A percentile compares a stretch with the other conserved stretches of the same genome.
Conservation (phyloP, 352 stramenopile species). For the Phytophthora ohioensis region DNA sequence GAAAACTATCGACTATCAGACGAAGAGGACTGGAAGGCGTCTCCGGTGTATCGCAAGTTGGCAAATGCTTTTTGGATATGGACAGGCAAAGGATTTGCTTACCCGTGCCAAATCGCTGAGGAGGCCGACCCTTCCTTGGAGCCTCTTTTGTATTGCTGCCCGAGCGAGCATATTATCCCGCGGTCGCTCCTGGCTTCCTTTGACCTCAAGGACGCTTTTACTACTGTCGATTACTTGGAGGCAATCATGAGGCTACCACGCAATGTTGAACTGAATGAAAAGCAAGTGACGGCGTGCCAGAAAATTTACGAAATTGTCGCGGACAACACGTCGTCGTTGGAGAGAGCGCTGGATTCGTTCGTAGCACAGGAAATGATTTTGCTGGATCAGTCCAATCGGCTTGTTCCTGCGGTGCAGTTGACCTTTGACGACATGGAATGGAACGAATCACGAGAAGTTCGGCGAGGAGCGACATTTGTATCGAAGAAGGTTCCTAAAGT, state of each 20-base stretch:
- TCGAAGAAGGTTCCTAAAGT: slow-evolving; percentile 49
- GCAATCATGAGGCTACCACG: slow-evolving; percentile 56
- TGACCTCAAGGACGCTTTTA: slow-evolving; percentile 61
- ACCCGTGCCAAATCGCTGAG: slow-evolving; percentile 61
- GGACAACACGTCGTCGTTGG: slow-evolving; percentile 38
- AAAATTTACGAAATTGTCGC: slow-evolving; percentile 62
- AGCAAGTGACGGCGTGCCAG: slow-evolving; percentile 45
- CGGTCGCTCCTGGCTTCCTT: slow-evolving; percentile 66
- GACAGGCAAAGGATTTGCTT: slow-evolving; percentile 69
- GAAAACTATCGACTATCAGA: slow-evolving; percentile 45
- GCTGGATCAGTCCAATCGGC: slow-evolving; percentile 42
- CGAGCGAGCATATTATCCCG: slow-evolving; percentile 66
- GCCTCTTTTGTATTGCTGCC: slow-evolving; percentile 67
- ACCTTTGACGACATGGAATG: slow-evolving; percentile 85
- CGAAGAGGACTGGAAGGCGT: slow-evolving; percentile 40
- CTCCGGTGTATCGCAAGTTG: slow-evolving; percentile 49
- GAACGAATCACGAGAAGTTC: slow-evolving; percentile 67
- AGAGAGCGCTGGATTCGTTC: slow-evolving; percentile 36
- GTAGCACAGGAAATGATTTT: slow-evolving; percentile 52
- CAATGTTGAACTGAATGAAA: slow-evolving; percentile 33
- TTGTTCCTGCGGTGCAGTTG: slow-evolving; percentile 49
- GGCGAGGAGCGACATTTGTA: slow-evolving; percentile 64
- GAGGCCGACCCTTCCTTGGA: slow-evolving; percentile 54
- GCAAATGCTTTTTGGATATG: slow-evolving; percentile 69
- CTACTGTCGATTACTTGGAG: slow-evolving; percentile 61